Percentiles rank a stretch among this genome's conserved stretches.
These are phyloP conservation scores for Cyclotella baltica DNA, from an alignment of 108 stramenopile species.

Conservation along the genomic window DNA sequence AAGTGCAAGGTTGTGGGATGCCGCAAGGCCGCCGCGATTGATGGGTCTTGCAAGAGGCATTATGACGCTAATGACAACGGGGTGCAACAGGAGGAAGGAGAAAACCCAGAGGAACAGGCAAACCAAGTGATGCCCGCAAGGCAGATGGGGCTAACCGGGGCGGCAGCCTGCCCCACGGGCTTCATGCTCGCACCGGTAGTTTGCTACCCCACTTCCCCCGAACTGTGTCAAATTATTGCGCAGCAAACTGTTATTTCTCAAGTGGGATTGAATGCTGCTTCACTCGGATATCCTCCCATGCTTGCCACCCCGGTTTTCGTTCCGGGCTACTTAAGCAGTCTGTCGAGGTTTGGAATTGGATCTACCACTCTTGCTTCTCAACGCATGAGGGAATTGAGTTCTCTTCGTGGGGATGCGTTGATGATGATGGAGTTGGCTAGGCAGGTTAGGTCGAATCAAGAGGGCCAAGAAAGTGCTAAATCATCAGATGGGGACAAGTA, in stretches of 20 bases:
- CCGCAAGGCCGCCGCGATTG: background rate
- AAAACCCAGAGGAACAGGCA: background rate
- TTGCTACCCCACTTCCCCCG: background rate
- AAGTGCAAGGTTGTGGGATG: slow-evolving; percentile 8
- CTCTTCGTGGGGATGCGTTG: background rate
- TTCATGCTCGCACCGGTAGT: background rate
- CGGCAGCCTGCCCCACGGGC: background rate
- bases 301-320: too few species aligned
- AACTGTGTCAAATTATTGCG: too few species aligned
- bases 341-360: background rate
- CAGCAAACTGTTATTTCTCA: too few species aligned
- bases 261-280: too few species aligned
- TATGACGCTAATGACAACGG: background rate
- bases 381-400: background rate
- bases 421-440: background rate
- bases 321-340: too few species aligned
- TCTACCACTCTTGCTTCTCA: background rate
- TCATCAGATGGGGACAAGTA: background rate
- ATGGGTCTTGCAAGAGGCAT: slow-evolving; percentile 12
- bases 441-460: too few species aligned
- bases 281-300: too few species aligned
- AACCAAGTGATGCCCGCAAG: background rate
- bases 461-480: background rate
- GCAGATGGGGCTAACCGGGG: background rate
- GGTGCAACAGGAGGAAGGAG: background rate